Conservation (phyloP, 768 basidiomycete genomes). For the Suillus subalutaceus region DNA sequence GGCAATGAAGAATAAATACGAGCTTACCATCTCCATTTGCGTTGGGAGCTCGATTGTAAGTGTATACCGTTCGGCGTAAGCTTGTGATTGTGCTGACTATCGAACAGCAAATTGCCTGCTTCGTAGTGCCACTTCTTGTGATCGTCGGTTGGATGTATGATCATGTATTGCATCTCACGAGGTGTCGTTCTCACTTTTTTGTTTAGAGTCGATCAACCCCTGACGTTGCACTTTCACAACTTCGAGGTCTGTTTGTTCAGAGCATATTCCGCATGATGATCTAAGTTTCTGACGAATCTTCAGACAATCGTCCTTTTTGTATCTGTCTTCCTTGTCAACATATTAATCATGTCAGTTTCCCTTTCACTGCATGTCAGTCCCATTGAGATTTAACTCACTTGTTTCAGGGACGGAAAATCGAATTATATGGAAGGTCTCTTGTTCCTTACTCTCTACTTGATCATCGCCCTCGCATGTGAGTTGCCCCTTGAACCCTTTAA, state of each 20-base stretch:
- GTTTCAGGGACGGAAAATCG: constrained; percentile 71
- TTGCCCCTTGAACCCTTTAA: neutral
- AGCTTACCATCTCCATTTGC: constrained; percentile 77
- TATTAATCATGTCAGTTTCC: constrained; percentile 65
- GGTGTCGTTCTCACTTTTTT: constrained; percentile 9
- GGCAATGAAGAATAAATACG: constrained; percentile 79
- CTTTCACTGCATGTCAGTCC: neutral
- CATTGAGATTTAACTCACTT: constrained; percentile 9
- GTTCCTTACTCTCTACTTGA: constrained; percentile 42
- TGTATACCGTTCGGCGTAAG: constrained; percentile 16
- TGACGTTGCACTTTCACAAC: constrained; percentile 83
- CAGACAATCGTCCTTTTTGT: constrained; percentile 86
- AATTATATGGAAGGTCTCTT: constrained; percentile 95
- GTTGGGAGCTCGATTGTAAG: constrained; percentile 84
- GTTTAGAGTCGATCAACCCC: constrained; percentile 61
- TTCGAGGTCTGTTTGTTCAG: constrained; percentile 61
- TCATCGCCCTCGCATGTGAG: constrained; percentile 46
- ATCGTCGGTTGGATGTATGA: constrained; percentile 86
- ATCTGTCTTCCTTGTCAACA: constrained; percentile 86
- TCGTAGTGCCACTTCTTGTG: constrained; percentile 86
- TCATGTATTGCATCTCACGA: constrained; percentile 17
- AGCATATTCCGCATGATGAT: neutral
- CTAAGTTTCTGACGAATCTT: constrained; percentile 5
- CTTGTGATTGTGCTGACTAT: neutral
- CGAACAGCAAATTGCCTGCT: constrained; percentile 78